Percentiles rank a stretch among this genome's conserved stretches.
phyloP scores from a whole-genome alignment of 2,329 filamentous ascomycete species.

The Exophiala mesophila region DNA sequence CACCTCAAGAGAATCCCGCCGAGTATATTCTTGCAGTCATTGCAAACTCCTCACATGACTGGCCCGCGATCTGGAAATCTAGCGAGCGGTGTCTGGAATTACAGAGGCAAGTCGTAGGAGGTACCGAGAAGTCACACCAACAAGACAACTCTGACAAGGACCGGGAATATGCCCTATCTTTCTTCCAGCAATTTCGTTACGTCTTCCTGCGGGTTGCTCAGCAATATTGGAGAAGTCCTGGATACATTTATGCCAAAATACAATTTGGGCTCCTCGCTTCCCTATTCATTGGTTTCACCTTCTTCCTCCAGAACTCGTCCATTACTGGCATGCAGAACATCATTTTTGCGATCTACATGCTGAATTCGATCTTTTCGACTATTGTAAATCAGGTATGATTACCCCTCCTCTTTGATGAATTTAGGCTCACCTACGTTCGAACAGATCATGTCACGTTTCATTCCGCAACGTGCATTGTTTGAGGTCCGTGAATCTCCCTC shows the following conservation, averaged over 20 bases:
- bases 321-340: slow-evolving; percentile 62
- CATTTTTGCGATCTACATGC: slow-evolving; percentile 28
- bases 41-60: no score
- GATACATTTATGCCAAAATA: slow-evolving; percentile 62
- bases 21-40: slow-evolving; percentile 67
- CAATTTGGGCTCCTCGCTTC: slow-evolving; percentile 48
- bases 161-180: background rate
- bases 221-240: slow-evolving; percentile 82
- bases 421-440: no score
- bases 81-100: background rate
- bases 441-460: slow-evolving; percentile 60
- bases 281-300: slow-evolving; percentile 51
- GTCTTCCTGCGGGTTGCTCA: slow-evolving; percentile 54
- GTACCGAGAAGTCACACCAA: no score
- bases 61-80: background rate
- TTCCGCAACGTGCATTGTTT: slow-evolving; percentile 66
- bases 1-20: slow-evolving; percentile 60
- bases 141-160: no score
- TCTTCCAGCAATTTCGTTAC: background rate
- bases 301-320: slow-evolving; percentile 61
- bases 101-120: no score
- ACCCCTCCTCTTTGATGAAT: no score
- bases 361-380: slow-evolving; percentile 57
- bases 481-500: slow-evolving; percentile 64
- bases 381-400: no score